A percentile compares a stretch with the other conserved stretches of the same genome.
Conservation (phyloP, 129 eudicot genomes). For the Chrysanthemum seticuspe region DNA sequence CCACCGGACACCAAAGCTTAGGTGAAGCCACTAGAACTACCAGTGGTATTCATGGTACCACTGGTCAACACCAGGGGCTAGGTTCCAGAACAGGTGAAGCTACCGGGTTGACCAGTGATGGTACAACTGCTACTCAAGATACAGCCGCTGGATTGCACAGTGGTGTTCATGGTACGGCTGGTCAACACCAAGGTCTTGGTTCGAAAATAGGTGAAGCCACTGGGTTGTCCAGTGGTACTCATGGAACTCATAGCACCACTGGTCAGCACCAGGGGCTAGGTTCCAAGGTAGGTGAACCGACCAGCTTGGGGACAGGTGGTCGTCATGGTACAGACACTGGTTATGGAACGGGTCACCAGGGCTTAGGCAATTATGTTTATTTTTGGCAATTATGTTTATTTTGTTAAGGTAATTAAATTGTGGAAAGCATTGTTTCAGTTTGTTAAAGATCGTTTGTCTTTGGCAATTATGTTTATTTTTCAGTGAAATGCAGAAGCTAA, state of each 20-base stretch:
- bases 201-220: not conserved
- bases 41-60: conserved; percentile 19
- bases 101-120: not conserved
- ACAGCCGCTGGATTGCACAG: not conserved
- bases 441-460: too few relatives aligned
- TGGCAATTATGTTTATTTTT: too few relatives aligned
- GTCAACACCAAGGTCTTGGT: conserved; percentile 3
- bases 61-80: conserved; percentile 5
- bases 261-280: too few relatives aligned
- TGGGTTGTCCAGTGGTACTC: not conserved
- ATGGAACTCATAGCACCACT: not conserved
- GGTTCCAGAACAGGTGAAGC: not conserved
- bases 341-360: too few relatives aligned
- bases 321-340: too few relatives aligned
- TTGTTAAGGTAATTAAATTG: too few relatives aligned
- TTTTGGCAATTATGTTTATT: too few relatives aligned
- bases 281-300: too few relatives aligned
- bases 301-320: too few relatives aligned
- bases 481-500: too few relatives aligned
- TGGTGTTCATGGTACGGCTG: not conserved
- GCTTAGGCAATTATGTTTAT: too few relatives aligned
- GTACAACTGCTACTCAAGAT: not conserved
- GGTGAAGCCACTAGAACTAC: conserved; percentile 22
- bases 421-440: too few relatives aligned
- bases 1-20: conserved; percentile 20